Percentiles rank a stretch among this genome's conserved stretches.
phyloP scores from a whole-genome alignment of 805 yeast species.

The Barnettozyma vustinii region DNA sequence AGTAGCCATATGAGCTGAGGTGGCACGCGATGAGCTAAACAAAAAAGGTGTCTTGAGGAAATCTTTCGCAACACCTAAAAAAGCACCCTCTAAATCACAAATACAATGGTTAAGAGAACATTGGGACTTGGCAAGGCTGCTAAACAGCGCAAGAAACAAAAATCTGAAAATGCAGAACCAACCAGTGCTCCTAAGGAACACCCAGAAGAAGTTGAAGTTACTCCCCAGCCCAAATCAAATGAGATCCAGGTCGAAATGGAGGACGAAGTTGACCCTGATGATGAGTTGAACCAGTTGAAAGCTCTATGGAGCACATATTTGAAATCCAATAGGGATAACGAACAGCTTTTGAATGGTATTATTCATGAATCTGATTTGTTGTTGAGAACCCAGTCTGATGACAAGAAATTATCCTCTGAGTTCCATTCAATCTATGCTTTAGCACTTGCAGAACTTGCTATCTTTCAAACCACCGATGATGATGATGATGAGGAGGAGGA shows the following conservation, averaged over 20 bases:
- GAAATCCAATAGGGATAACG: constrained; percentile 52
- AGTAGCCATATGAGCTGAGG: not conserved
- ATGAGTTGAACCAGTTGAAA: constrained; percentile 69
- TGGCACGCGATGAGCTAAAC: not conserved
- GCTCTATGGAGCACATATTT: constrained; percentile 68
- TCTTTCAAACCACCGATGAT: constrained; percentile 45
- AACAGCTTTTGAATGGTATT: constrained; percentile 69
- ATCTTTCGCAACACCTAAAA: not conserved
- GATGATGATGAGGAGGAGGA: constrained; percentile 16
- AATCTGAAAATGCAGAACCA: constrained; percentile 13
- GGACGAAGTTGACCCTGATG: constrained; percentile 66
- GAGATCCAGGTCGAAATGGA: constrained; percentile 63
- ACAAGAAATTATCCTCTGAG: constrained; percentile 35
- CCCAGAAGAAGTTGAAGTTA: constrained; percentile 7
- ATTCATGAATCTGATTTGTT: constrained; percentile 90
- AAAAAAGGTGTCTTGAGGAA: not conserved
- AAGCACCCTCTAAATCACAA: not conserved
- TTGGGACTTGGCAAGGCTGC: constrained; percentile 58
- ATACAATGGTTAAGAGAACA: constrained; percentile 56
- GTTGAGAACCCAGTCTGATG: constrained; percentile 37
- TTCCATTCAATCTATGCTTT: constrained; percentile 74
- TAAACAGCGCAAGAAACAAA: constrained; percentile 41
- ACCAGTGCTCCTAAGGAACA: constrained; percentile 9
- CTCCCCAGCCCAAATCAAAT: constrained; percentile 24
- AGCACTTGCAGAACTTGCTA: constrained; percentile 60